phyloP scores from a whole-genome alignment of 345 rosid genomes.

The Acer campestre region DNA sequence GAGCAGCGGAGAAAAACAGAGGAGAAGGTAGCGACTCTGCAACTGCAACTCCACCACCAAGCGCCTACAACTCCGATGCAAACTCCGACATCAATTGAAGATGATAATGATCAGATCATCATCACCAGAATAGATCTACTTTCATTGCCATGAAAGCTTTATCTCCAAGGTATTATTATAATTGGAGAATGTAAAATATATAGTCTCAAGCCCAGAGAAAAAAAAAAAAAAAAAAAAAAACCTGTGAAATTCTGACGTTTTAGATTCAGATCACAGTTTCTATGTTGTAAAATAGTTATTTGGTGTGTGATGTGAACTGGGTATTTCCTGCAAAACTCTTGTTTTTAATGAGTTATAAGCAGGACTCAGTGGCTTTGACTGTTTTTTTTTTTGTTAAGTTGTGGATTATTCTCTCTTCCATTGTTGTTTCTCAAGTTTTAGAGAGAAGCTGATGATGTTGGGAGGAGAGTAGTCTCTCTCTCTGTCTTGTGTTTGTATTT shows the following conservation, averaged over 20 bases:
- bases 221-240: too few relatives aligned
- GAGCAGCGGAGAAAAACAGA: conserved; percentile 16
- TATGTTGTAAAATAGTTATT: not conserved
- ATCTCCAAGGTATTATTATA: not conserved
- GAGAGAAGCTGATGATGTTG: not conserved
- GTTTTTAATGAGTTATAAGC: conserved; percentile 8
- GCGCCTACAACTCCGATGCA: conserved; percentile 14
- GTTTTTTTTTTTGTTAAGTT: not conserved
- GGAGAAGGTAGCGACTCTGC: not conserved
- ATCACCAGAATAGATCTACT: not conserved
- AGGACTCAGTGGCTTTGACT: not conserved
- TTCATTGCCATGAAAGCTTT: conserved; percentile 5
- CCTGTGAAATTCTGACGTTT: conserved; percentile 4
- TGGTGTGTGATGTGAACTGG: not conserved
- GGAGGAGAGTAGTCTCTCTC: not conserved
- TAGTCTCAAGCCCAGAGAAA: too few relatives aligned
- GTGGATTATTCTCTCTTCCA: conserved; percentile 4
- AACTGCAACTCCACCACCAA: not conserved
- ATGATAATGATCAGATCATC: not conserved
- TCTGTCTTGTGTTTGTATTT: not conserved
- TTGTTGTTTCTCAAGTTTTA: conserved; percentile 15
- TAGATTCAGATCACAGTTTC: conserved; percentile 17
- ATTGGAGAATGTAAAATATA: not conserved
- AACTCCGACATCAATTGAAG: not conserved
- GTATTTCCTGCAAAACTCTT: conserved; percentile 3